Evolutionary conservation across 352 stramenopile genomes (phyloP), one percentile per base, ranked within the genome.

Genomic region (Blastocystis sp.): DNA sequence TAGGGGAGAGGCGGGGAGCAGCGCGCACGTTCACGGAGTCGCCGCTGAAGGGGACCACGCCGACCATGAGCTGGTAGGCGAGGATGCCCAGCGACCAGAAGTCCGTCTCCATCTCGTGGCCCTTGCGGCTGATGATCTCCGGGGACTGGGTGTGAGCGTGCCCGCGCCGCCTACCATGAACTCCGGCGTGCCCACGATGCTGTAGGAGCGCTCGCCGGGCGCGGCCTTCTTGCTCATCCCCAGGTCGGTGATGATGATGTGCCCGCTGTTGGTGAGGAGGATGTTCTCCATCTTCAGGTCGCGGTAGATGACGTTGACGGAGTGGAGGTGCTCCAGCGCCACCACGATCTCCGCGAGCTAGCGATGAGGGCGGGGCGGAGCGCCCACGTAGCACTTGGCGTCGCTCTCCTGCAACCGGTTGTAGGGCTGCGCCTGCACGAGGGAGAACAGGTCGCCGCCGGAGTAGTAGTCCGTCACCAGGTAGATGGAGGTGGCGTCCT

Each of bases 381-480:
- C 3, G 19, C 21, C 3, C 38, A 1, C 92, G 90, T 96, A 96
- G 78, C 94, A 94, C 1, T 91, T 87, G 9, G 93, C 92, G 14
- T 92, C 91, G 9, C 89, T 71, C 76, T 95, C 92, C 45, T 92
- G 90, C 48, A 96, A 42, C 14, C 78, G 78, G 61, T 88, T 95
- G 60, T 92, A 92, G 62, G 92, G 91, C 0, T 93, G 91, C 28
- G 92, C 90, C 28, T 92, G 91, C 66, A 95, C 81, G 43, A 95
- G 92, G 74, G 95, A 94, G 78, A 95, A 93, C 66, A 95, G 89
- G 34, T 93, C 94, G 34, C 93, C 93, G 42, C 93, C 93, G 43
- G 94, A 94, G 90, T 95, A 95, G 66, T 94, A 95, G 87, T 95
- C 93, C 92, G 95, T 95, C 9, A 95, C 93, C 65, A 95, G 94